Base-by-base conservation (phyloP, 2,329 filamentous ascomycete species). In the Cercospora brassicicola region DNA sequence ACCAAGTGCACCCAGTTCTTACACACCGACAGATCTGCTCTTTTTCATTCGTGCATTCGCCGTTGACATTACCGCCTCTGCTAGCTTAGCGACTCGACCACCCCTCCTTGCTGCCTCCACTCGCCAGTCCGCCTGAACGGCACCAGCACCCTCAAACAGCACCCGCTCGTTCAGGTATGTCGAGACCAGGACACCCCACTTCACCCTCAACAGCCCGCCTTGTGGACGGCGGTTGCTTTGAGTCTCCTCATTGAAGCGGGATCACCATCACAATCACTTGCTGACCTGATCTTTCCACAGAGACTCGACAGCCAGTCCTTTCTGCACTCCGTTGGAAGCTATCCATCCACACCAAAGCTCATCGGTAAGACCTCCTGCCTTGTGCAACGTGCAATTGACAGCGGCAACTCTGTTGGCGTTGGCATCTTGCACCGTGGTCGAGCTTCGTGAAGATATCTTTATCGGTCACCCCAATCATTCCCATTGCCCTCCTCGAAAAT, bases 101-200 rank as follows among this genome's bases (percentile, higher is more conserved):
- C 75, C 76, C 75, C 75, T 74, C 76, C 71, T 73, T 76, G 73
- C 68, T 65, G 73, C 74, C 71, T 71, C 68, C 66, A 59, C 71
- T 69, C 71, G 69, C 67, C 72, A 72, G 67, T 73, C 72, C 63
- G 62, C 65, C 63, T 62, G 59, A 63, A 31, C 36, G 55, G 66
- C 66, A 60, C 53, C 69, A 56, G 57, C 68, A 55, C 64, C 63
- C 66, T 98, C 97, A 90, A 97, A 94, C 82, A 94, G 94, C 84
- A 93, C 94, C 91, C 96, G 93, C 85, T 97, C 97, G 90, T 97
- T 93, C 89, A 97, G 98, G 90, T 97, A 97, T 90, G 98, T 97
- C 90, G 97, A 93, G 93, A 93, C 81, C 97, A 42, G n/a, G 36
- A 42, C 36, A 42, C 93, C 76, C 97, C 97, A 92, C 96, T 61